Conservation (phyloP, 73 alveolate genomes). For the Blepharisma japonicum region DNA sequence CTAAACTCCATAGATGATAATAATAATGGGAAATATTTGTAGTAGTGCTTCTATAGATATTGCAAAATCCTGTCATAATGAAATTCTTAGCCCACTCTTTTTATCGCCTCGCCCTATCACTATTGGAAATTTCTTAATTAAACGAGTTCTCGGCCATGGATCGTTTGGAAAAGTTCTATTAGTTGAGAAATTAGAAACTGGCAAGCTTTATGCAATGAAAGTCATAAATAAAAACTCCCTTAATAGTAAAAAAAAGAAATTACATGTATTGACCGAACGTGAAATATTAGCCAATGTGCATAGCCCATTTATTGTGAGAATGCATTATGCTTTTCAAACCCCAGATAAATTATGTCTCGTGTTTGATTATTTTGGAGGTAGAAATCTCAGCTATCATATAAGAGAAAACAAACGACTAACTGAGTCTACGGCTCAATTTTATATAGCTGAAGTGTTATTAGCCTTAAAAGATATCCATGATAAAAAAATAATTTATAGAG, state of each 20-base stretch:
- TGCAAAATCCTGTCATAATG: too few relatives aligned
- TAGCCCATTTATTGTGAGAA: slow-evolving; percentile 75
- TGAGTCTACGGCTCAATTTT: slow-evolving; percentile 69
- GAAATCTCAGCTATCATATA: slow-evolving; percentile 78
- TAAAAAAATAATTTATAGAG: slow-evolving; percentile 78
- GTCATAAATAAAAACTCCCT: slow-evolving; percentile 40
- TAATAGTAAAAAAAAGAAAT: slow-evolving; percentile 26
- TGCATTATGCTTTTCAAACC: slow-evolving; percentile 76
- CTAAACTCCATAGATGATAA: too few relatives aligned
- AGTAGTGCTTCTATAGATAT: too few relatives aligned
- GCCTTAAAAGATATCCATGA: slow-evolving; percentile 76
- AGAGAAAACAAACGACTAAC: slow-evolving; percentile 65
- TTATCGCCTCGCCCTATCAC: background rate
- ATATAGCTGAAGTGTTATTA: slow-evolving; percentile 73
- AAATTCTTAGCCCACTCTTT: too few relatives aligned
- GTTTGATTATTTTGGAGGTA: slow-evolving; percentile 81
- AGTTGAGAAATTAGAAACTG: slow-evolving; percentile 45
- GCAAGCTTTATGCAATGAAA: slow-evolving; percentile 68
- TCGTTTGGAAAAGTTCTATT: slow-evolving; percentile 67
- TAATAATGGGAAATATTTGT: slow-evolving; percentile 18
- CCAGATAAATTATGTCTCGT: slow-evolving; percentile 69
- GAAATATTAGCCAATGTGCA: slow-evolving; percentile 56
- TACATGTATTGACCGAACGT: slow-evolving; percentile 74
- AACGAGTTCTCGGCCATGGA: slow-evolving; percentile 57
- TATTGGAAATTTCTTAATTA: slow-evolving; percentile 25